Evolutionary conservation across 1,284 basidiomycete genomes (phyloP), one percentile per base, ranked within the genome.

Genomic region (Pseudozyma sp.): DNA sequence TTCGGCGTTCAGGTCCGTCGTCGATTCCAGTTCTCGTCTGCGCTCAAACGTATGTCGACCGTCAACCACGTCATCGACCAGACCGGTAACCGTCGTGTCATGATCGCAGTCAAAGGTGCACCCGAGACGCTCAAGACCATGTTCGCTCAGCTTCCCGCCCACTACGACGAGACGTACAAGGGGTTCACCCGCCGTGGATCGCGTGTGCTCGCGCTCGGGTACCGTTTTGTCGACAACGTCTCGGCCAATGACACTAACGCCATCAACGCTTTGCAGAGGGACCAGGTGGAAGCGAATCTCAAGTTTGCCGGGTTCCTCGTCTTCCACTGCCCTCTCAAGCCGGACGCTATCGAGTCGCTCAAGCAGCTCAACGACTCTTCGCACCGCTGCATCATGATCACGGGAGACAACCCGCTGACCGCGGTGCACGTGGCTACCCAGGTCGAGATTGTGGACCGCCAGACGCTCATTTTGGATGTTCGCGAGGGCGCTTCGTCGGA

Each of bases 381-480:
- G 39, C 82, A 84, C 69, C 77, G 82, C 34, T 80, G 82, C 54
- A 81, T 84, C 62, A 84, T 84, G 82, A 84, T 84, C 46, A 84
- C 82, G 7, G 82, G 82, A n/a, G 82, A 84, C 78, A 82, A 83
- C 61, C 81, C 82, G 33, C 54, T 84, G 34, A 84, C 82, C 24
- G 82, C 81, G 4, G 74, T 82, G 16, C 82, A 83, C 49, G 78
- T 84, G 7, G 82, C 82, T 8, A 69, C 62, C 24, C 79, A 84
- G 59, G 82, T 84, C 39, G 82, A 84, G 57, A 84, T 84, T 42
- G 81, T 84, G 5, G 75, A 80, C 54, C 76, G 82, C 13, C 78
- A 81, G n/a, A 78, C 78, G 5, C 64, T 84, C 13, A 82, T 84
- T 45, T 48, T 84, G 19, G 82, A 84, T 53, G 42, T 71, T 19